Conservation (phyloP, 805 yeast species). For the Torulaspora maleeae region DNA sequence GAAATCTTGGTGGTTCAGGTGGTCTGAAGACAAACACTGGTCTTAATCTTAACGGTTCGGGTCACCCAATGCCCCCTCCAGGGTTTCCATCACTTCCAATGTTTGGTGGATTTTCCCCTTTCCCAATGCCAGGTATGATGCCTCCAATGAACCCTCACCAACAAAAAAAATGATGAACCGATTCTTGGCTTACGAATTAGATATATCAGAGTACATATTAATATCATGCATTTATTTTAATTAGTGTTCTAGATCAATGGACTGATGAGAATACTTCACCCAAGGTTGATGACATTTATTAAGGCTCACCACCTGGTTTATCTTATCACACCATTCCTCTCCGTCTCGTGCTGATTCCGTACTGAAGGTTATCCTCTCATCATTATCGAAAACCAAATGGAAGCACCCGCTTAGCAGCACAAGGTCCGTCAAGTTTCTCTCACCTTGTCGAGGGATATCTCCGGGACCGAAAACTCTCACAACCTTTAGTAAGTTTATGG, state of each 20-base stretch:
- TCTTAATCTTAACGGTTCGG: slow-evolving; percentile 4
- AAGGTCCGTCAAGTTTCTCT: slow-evolving; percentile 68
- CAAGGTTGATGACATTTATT: slow-evolving; percentile 59
- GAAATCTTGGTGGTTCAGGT: slow-evolving; percentile 8
- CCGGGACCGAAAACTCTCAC: slow-evolving; percentile 38
- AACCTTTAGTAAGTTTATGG: slow-evolving; percentile 69
- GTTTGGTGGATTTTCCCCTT: slow-evolving; percentile 37
- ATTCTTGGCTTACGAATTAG: neutral
- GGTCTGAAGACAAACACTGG: slow-evolving; percentile 5
- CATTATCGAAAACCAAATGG: slow-evolving; percentile 68
- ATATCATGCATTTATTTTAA: neutral
- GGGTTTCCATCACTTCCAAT: slow-evolving; percentile 34
- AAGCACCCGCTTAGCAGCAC: slow-evolving; percentile 67
- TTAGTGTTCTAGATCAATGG: neutral
- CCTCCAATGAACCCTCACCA: slow-evolving; percentile 34
- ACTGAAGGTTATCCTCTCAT: slow-evolving; percentile 79
- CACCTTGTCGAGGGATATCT: slow-evolving; percentile 29
- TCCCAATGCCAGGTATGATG: slow-evolving; percentile 38
- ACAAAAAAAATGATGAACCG: slow-evolving; percentile 1
- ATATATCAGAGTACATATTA: neutral
- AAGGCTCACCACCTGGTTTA: slow-evolving; percentile 53
- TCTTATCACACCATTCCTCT: slow-evolving; percentile 56
- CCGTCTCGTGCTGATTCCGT: slow-evolving; percentile 64
- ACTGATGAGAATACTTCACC: slow-evolving; percentile 44
- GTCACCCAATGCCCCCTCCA: slow-evolving; percentile 25